Conservation (phyloP, 2,329 filamentous ascomycete genomes). For the Zymoseptoria passerinii region DNA sequence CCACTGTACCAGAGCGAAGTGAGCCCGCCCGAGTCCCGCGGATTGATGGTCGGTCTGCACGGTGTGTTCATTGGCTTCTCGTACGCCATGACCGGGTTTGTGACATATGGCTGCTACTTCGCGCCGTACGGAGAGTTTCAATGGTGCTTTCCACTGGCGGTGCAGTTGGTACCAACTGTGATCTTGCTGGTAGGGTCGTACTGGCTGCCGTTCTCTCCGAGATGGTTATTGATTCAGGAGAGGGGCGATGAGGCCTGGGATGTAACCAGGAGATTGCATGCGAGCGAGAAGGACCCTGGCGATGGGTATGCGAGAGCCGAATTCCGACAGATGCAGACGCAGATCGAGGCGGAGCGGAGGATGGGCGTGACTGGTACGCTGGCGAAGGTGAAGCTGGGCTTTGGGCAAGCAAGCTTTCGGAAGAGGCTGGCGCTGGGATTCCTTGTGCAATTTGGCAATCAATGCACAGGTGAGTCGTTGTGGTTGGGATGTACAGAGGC, state of each 20-base stretch:
- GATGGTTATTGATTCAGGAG: conserved; percentile 1
- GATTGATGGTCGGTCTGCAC: conserved; percentile 6
- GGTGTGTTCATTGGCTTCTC: conserved; percentile 4
- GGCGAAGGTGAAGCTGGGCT: neutral
- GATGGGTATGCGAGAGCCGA: conserved; percentile 2
- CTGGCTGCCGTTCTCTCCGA: conserved; percentile 5
- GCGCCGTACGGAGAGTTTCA: conserved; percentile 4
- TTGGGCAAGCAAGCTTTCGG: conserved; percentile 1
- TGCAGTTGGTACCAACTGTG: conserved; percentile 4
- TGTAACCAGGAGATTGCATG: neutral
- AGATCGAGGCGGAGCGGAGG: conserved; percentile 1
- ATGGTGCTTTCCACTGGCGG: conserved; percentile 5
- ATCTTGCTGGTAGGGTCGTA: conserved; percentile 2
- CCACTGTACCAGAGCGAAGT: conserved; percentile 7
- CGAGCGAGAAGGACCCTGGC: neutral
- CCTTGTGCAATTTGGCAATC: neutral
- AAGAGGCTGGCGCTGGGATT: conserved; percentile 1
- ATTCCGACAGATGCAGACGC: conserved; percentile 4
- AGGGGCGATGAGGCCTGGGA: neutral
- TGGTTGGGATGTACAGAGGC: neutral
- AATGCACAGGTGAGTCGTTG: neutral
- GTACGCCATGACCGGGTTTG: conserved; percentile 6
- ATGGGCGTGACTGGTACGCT: neutral
- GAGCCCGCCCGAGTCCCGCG: conserved; percentile 2
- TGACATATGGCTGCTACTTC: conserved; percentile 7